Evolutionary conservation across 371 early-diverging fungal genomes (phyloP), one percentile per base, ranked within the genome.

Genomic region (Apophysomyces variabilis): DNA sequence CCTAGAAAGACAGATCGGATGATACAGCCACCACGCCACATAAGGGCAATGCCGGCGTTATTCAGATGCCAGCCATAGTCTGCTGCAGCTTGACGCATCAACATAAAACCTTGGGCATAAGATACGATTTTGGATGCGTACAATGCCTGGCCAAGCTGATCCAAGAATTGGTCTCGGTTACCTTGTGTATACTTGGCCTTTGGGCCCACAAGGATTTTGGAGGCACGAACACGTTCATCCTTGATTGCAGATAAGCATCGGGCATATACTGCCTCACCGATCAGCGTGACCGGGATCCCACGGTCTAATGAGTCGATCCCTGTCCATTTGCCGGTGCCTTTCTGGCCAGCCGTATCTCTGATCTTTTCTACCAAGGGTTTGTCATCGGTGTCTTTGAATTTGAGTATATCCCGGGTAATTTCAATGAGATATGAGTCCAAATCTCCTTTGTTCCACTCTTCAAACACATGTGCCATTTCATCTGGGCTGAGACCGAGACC

Each of bases 1-100:
- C 96, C 95, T 71, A 97, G 86, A 89, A 98, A 97, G 64, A 89
- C 94, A 65, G 88, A 87, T 63, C 99, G 91, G 78, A 99, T 97
- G 72, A 99, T 99, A 88, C 99, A 99, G 38, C 99, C 99, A 69
- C 99, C 98, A 68, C 95, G 92, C 99, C 99, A 99, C 95, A 99
- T 98, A 56, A 95, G 82, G 41, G 98, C 96, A 78, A 99, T 97
- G 58, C 93, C 95, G 38, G 93, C 93, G 77, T 96, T 89, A 89
- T 96, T 96, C 69, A 99, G 84, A 83, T 97, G 87, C 99, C 99
- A 99, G 62, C 84, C 87, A 78, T 93, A 88, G 68, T 91, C 91
- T 74, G 90, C 87, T 75, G 95, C 95, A 59, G 96, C 97, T 83
- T 96, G 96, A 68, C 96, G 94, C 87, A 99, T 90, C 74, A 98